Percentiles rank a stretch among this genome's conserved stretches.
Evolutionary conservation across 169 alveolate genomes (phyloP).

Genomic region (Eimeria necatrix): DNA sequence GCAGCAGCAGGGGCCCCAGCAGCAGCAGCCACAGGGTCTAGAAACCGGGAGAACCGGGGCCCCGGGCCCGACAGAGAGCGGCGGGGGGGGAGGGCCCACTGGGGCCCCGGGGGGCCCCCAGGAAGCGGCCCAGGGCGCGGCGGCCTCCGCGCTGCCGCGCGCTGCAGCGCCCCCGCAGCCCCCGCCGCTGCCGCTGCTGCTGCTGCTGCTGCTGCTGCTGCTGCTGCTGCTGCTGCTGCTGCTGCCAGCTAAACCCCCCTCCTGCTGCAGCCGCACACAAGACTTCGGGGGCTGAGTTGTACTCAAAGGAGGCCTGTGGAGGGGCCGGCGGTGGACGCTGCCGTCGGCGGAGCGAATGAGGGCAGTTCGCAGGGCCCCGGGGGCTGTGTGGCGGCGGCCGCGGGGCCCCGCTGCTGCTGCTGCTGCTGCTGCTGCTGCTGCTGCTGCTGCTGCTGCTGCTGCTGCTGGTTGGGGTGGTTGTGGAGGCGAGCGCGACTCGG

Average conservation of each 20-base stretch:
- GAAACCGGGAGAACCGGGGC: too few relatives aligned
- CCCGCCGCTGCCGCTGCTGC: neutral
- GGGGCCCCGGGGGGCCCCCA: too few relatives aligned
- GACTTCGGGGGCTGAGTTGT: conserved; percentile 18
- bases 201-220: conserved; percentile 6
- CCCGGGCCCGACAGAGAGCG: too few relatives aligned
- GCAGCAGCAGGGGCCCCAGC: too few relatives aligned
- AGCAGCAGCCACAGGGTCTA: too few relatives aligned
- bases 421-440: neutral
- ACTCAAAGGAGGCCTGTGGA: conserved; percentile 16
- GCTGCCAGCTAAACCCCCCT: neutral
- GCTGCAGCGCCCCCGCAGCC: too few relatives aligned
- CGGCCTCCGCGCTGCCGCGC: too few relatives aligned
- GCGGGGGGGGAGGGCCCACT: too few relatives aligned
- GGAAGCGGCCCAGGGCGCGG: too few relatives aligned
- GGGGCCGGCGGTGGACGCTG: neutral
- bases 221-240: neutral
- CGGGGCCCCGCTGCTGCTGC: neutral
- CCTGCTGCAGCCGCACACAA: conserved; percentile 2
- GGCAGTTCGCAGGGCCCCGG: conserved; percentile 7
- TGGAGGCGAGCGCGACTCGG: too few relatives aligned
- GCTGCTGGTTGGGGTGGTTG: neutral
- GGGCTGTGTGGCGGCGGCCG: conserved; percentile 7
- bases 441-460: neutral
- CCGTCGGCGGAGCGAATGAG: conserved; percentile 37